Base-by-base conservation (phyloP, 192 early-diverging fungal genomes). In the Linnemannia elongata region DNA sequence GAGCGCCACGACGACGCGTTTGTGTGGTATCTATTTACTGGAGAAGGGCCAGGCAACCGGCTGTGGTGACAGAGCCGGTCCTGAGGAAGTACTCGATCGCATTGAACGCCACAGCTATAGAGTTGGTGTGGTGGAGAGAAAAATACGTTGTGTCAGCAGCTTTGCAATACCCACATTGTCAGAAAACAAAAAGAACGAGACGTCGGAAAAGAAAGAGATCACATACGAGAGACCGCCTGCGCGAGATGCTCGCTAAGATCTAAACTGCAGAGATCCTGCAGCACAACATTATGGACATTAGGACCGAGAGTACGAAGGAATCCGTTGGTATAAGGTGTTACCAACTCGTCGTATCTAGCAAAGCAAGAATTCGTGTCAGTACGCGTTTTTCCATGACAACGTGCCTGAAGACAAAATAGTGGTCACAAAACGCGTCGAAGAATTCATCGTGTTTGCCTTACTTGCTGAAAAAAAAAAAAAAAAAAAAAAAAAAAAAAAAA, bases 41-140 rank as follows among this genome's bases (percentile, higher is more conserved):
- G 18, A 69, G 6, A 38, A 70, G 6, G 22, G 18, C 27, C 38
- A 38, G 60, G 63, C 76, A 77, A 63, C 33, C 44, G 41, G 33
- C 44, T 30, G 30, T 49, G 9, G 44, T 66, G 66, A 66, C 35
- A 12, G n/a, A 39, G 54, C 18, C 60, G 6, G 47, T 52, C 45
- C 55, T 66, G 36, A 77, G 30, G 10, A 77, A 77, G 15, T 38
- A 35, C 22, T 77, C 63, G 30, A 77, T 47, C 7, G 63, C 63
- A 41, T 77, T 77, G 42, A 69, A 77, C 9, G 18, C 66, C 8
- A 77, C 44, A 18, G 76, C 76, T 77, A 44, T 30, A 41, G 41
- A 63, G 6, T 44, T 52, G 1, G 20, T 4, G 5, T 18, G 33
- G 20, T 4, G 6, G 30, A 35, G 27, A 3, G 27, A 9, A 45